Evolutionary conservation across 805 yeast species (phyloP), one percentile per base, ranked within the genome.

Genomic region (Saccharomyces kudriavzevii): DNA sequence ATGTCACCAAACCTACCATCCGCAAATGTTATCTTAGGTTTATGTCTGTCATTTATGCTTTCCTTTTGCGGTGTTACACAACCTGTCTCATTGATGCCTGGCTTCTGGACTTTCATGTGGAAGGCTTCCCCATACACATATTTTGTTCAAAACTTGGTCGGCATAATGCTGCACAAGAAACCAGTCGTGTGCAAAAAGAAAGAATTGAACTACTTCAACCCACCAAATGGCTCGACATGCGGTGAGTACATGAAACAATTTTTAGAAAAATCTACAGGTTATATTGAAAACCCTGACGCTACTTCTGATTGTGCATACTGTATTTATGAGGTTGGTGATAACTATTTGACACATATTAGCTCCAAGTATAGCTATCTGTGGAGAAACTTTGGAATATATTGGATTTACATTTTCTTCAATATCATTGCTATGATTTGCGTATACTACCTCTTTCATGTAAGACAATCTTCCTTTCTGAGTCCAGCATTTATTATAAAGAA

Each of bases 61-160:
- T 72, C 83, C 24, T 86, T 87, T 72, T 77, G 87, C 67, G 89
- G 91, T 72, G 84, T 85, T 53, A 73, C 83, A 55, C 88, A 83
- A 62, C 80, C 83, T 17, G 70, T 70, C 5, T 45, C 56, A 2
- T 70, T 75, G 51, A 78, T 87, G 83, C 94, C 95, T 11, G 83
- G 87, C 1, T 88, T 88, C 74, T 88, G 95, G 95, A 82, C 79
- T 48, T 88, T 85, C 67, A 85, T 88, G 90, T 84, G 86, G 79
- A 79, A 85, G 59, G 76, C 75, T 22, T 83, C 88, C 26, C 95
- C 87, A 9, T 78, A 78, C 69, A 85, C 92, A 1, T 88, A 88
- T 64, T 80, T 84, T 66, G 73, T 87, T 54, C 82, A 80, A 57
- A 74, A 80, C 51, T 73, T 85, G 56, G 72, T 83, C 47, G 74